Evolutionary conservation across 345 rosid species (phyloP).

Genomic region (Eucalyptus erythrocorys): DNA sequence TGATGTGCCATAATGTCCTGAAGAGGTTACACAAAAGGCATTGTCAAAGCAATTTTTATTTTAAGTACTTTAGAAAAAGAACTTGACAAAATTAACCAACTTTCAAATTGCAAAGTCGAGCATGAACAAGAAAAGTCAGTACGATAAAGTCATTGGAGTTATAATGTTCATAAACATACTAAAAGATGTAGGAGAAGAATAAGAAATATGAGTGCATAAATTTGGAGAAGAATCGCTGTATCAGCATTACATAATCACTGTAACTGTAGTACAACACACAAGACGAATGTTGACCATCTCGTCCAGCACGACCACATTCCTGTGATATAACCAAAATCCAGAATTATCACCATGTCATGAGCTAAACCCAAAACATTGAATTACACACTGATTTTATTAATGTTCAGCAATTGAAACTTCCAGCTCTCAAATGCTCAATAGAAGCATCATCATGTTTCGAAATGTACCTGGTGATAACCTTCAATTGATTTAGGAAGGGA

Average conservation of each 20-base stretch:
- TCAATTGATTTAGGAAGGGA: slow-evolving; percentile 98
- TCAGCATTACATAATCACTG: slow-evolving; percentile 68
- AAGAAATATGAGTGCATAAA: background rate
- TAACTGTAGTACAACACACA: slow-evolving; percentile 89
- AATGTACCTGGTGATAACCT: slow-evolving; percentile 94
- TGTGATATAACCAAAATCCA: slow-evolving; percentile 1
- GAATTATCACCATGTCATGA: background rate
- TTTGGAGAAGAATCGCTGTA: background rate
- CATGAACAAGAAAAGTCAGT: background rate
- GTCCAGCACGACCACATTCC: slow-evolving; percentile 99
- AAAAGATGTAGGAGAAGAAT: background rate
- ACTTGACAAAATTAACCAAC: background rate
- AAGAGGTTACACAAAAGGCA: background rate
- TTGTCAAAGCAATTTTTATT: background rate
- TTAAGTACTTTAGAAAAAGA: background rate
- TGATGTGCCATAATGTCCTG: background rate
- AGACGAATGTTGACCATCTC: slow-evolving; percentile 90
- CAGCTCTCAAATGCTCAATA: background rate
- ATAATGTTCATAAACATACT: background rate
- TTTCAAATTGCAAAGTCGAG: background rate
- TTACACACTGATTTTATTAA: background rate
- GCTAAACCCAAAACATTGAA: background rate
- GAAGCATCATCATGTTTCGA: background rate
- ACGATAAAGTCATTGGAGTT: background rate
- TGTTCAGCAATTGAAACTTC: background rate